Evolutionary conservation across 345 rosid genomes (phyloP), one percentile per base, ranked within the genome.

Genomic region (Boechera divaricarpa): DNA sequence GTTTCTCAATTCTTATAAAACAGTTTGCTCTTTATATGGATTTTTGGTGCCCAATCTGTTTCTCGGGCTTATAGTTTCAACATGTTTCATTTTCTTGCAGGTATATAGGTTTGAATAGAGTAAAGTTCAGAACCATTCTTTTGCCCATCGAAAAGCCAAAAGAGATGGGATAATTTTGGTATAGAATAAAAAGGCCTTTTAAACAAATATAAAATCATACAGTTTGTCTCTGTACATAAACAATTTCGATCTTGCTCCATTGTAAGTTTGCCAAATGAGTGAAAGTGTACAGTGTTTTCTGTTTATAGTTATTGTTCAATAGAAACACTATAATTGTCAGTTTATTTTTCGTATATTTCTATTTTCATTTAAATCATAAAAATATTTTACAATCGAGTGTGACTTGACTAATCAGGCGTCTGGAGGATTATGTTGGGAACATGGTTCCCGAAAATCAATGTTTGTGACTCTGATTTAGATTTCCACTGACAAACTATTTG

Each of bases 121-220:
- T 45, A 6, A 47, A 77, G 24, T 68, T 63, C 52, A 73, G 70
- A 73, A 73, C 78, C 78, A 73, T 83, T 81, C 81, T 86, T 85
- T 84, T 64, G 56, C 75, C 47, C 70, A 75, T 24, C 35, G 75
- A 52, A 73, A 58, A 69, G 63, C 1, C 48, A 42, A 58, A 11
- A 78, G 63, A 44, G 53, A 70, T 69, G 77, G 62, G 71, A 74
- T 66, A 33, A 69, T 72, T 74, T 79, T 81, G 84, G 83, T 85
- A 76, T 63, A 76, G 73, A 63, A 65, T 53, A 42, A 38, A 67
- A 31, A 59, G 7, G 35, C 42, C 12, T 0, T 72, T 7, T 0
- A 49, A 66, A 16, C 53, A 49, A 21, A 35, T 67, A 57, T 64
- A 77, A 67, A 64, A 65, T 64, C 49, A 65, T 71, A 72, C 68